phyloP scores from a whole-genome alignment of 768 basidiomycete species.

The Phlebiopsis gigantea region DNA sequence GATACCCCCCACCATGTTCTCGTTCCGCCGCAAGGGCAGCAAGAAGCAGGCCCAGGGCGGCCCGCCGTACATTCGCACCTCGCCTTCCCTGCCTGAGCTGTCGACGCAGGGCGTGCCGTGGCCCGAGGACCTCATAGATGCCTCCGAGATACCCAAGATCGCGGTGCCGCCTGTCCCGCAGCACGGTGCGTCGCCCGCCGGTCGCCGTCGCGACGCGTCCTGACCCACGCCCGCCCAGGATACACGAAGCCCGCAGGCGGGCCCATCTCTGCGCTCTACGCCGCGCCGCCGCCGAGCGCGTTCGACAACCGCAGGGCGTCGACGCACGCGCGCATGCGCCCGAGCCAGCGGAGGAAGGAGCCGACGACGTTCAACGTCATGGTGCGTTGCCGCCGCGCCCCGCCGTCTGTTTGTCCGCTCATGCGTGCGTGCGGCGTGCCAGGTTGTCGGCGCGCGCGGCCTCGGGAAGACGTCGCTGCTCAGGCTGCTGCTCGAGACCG shows the following conservation, averaged over 20 bases:
- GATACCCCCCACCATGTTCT: conserved; percentile 46
- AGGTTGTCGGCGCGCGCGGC: conserved; percentile 78
- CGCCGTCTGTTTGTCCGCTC: background rate
- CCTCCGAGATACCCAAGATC: conserved; percentile 51
- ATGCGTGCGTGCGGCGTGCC: background rate
- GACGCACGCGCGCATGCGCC: conserved; percentile 30
- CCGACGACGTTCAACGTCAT: conserved; percentile 85
- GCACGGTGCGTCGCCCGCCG: conserved; percentile 63
- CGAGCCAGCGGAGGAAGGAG: conserved; percentile 60
- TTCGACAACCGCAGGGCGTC: conserved; percentile 52
- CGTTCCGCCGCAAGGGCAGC: conserved; percentile 60
- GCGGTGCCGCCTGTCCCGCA: conserved; percentile 28
- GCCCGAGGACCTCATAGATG: conserved; percentile 80
- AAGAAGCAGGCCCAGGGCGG: conserved; percentile 41
- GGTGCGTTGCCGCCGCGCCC: conserved; percentile 36
- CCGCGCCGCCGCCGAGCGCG: conserved; percentile 53
- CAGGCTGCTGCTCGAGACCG: conserved; percentile 76
- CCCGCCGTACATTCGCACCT: conserved; percentile 52
- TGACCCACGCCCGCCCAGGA: conserved; percentile 5
- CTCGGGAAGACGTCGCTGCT: conserved; percentile 85
- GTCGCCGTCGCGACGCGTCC: background rate
- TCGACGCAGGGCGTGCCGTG: conserved; percentile 72
- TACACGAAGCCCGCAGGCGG: conserved; percentile 23
- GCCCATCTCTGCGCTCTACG: conserved; percentile 68
- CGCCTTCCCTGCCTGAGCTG: conserved; percentile 78